Percentiles rank a stretch among this genome's conserved stretches.
phyloP scores from a whole-genome alignment of 2,329 filamentous ascomycete species.

The Salinomyces thailandicus region DNA sequence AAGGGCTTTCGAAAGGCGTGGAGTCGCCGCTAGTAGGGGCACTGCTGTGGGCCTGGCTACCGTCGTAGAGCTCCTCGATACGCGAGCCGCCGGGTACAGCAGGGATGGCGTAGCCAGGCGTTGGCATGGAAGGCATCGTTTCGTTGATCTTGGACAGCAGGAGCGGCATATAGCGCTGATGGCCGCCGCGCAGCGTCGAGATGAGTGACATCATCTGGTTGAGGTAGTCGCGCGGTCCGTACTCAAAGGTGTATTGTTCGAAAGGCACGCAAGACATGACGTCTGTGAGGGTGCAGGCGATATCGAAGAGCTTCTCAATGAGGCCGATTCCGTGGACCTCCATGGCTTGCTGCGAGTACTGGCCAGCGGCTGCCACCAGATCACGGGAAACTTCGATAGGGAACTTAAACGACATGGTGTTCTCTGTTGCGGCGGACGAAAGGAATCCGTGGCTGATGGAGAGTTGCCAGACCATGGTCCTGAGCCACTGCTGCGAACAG shows the following conservation, averaged over 20 bases:
- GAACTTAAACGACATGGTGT: constrained; percentile 51
- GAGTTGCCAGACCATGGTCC: constrained; percentile 62
- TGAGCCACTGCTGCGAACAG: constrained; percentile 60
- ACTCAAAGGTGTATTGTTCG: constrained; percentile 46
- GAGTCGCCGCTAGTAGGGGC: constrained; percentile 18
- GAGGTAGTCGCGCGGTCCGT: constrained; percentile 63
- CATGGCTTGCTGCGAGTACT: constrained; percentile 61
- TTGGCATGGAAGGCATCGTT: constrained; percentile 21
- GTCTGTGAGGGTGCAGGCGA: constrained; percentile 62
- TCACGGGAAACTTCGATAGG: constrained; percentile 53
- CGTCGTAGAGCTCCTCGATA: constrained; percentile 23
- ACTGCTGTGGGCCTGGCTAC: constrained; percentile 17
- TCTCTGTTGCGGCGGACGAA: constrained; percentile 47
- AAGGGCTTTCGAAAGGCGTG: constrained; percentile 22
- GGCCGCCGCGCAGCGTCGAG: constrained; percentile 60
- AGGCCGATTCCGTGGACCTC: constrained; percentile 65
- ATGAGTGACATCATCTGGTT: constrained; percentile 57
- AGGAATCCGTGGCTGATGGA: constrained; percentile 56
- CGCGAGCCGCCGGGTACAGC: constrained; percentile 14
- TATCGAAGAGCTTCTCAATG: constrained; percentile 71
- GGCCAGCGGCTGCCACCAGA: constrained; percentile 52
- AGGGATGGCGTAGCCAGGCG: constrained; percentile 18
- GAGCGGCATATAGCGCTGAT: constrained; percentile 66
- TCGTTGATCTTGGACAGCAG: constrained; percentile 67
- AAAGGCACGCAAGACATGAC: constrained; percentile 55